Evolutionary conservation across 2,329 filamentous ascomycete genomes (phyloP).

Genomic region (Nannizzia gypsea): DNA sequence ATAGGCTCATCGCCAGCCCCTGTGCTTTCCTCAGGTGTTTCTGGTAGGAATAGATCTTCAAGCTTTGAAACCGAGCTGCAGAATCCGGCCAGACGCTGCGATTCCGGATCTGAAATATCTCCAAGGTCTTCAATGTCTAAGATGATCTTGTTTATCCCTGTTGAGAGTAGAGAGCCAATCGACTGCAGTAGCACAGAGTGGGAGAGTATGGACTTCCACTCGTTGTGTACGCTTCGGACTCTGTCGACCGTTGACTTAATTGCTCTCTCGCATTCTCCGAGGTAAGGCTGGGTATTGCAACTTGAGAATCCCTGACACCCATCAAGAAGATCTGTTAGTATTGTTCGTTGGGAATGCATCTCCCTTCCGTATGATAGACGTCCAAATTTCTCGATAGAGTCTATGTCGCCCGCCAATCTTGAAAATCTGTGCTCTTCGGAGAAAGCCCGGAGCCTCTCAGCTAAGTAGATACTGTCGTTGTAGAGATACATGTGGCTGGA

Average conservation of each 20-base stretch:
- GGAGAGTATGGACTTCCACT: conserved; percentile 49
- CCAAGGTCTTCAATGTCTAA: conserved; percentile 51
- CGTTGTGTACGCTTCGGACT: conserved; percentile 43
- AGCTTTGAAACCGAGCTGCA: conserved; percentile 46
- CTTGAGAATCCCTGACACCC: conserved; percentile 50
- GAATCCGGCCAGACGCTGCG: conserved; percentile 45
- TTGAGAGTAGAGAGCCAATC: conserved; percentile 47
- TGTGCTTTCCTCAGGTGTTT: conserved; percentile 23
- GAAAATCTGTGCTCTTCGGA: conserved; percentile 37
- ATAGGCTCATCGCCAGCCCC: conserved; percentile 21
- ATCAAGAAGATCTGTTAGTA: conserved; percentile 50
- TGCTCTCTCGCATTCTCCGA: conserved; percentile 48
- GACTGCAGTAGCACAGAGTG: conserved; percentile 51
- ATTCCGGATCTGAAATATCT: conserved; percentile 53
- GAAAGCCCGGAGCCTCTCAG: conserved; percentile 42
- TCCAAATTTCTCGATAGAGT: conserved; percentile 46
- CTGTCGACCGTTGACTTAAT: conserved; percentile 47
- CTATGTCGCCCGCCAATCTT: conserved; percentile 43
- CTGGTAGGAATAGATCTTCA: conserved; percentile 45
- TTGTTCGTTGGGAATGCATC: conserved; percentile 53
- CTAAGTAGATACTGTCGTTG: conserved; percentile 50
- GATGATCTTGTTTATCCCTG: conserved; percentile 48
- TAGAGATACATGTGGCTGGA: conserved; percentile 53
- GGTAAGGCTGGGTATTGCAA: conserved; percentile 49
- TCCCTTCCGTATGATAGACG: conserved; percentile 51